These are phyloP conservation scores for Escovopsis sp. DNA, from an alignment of 2,329 filamentous ascomycete species.

Conservation along the genomic window DNA sequence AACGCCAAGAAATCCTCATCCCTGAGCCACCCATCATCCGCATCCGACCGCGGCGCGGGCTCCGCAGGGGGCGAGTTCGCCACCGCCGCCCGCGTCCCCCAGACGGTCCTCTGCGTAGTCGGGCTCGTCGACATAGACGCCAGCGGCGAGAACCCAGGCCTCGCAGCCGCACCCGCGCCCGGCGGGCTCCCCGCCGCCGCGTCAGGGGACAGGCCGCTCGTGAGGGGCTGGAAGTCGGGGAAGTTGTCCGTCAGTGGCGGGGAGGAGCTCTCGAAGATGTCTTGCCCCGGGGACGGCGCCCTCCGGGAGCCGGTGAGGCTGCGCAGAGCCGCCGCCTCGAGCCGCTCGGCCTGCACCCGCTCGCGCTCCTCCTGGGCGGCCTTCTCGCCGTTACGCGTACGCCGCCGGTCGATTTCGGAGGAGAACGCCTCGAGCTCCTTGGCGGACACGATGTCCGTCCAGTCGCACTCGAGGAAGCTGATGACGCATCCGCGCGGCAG, in stretches of 20 bases:
- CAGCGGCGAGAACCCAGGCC: slow-evolving; percentile 49
- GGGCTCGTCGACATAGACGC: slow-evolving; percentile 73
- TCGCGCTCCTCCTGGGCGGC: slow-evolving; percentile 77
- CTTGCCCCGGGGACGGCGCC: slow-evolving; percentile 20
- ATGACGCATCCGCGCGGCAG: slow-evolving; percentile 84
- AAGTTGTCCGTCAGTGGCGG: slow-evolving; percentile 27
- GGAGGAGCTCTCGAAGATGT: slow-evolving; percentile 6
- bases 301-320: slow-evolving; percentile 26
- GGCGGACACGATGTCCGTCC: slow-evolving; percentile 72
- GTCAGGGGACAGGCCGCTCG: slow-evolving; percentile 29
- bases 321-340: slow-evolving; percentile 56
- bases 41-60: slow-evolving; percentile 14
- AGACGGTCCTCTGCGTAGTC: slow-evolving; percentile 63
- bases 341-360: slow-evolving; percentile 62
- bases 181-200: slow-evolving; percentile 24
- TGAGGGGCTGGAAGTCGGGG: slow-evolving; percentile 52
- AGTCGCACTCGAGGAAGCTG: slow-evolving; percentile 83
- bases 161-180: slow-evolving; percentile 29
- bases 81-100: slow-evolving; percentile 73
- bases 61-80: slow-evolving; percentile 40
- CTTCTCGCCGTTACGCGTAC: slow-evolving; percentile 69
- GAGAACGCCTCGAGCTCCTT: slow-evolving; percentile 62
- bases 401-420: slow-evolving; percentile 59
- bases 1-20: slow-evolving; percentile 54
- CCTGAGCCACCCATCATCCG: slow-evolving; percentile 73